These are phyloP conservation scores for Ustilago nuda DNA, from an alignment of 1,284 basidiomycete species.

Conservation along the genomic window DNA sequence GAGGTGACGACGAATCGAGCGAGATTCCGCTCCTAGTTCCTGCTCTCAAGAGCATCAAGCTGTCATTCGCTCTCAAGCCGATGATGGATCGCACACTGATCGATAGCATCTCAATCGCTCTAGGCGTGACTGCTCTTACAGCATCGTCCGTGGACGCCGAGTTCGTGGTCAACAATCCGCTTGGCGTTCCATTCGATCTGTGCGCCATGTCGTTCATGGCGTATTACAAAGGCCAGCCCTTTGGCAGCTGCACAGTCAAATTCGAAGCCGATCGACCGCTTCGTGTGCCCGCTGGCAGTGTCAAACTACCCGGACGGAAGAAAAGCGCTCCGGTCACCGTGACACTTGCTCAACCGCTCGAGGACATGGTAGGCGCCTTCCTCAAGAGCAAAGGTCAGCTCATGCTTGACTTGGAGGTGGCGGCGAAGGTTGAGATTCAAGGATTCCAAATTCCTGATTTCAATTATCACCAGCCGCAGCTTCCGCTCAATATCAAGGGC, in stretches of 20 bases:
- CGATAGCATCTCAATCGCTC: slow-evolving; percentile 55
- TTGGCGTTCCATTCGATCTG: slow-evolving; percentile 56
- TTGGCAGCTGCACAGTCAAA: slow-evolving; percentile 48
- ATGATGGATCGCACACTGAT: slow-evolving; percentile 57
- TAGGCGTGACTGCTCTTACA: slow-evolving; percentile 57
- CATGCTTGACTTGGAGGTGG: slow-evolving; percentile 56
- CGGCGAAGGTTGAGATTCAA: slow-evolving; percentile 50
- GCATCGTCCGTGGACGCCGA: slow-evolving; percentile 50
- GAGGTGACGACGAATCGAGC: slow-evolving; percentile 56
- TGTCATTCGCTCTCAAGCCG: slow-evolving; percentile 55
- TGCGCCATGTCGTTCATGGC: slow-evolving; percentile 54
- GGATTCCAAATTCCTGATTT: slow-evolving; percentile 57
- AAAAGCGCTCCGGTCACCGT: slow-evolving; percentile 42
- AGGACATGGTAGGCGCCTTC: slow-evolving; percentile 54
- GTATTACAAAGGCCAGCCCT: slow-evolving; percentile 50
- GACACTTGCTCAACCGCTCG: slow-evolving; percentile 52
- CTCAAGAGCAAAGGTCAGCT: slow-evolving; percentile 54
- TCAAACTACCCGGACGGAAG: slow-evolving; percentile 37
- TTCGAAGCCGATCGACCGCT: slow-evolving; percentile 33
- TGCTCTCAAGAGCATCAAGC: slow-evolving; percentile 45
- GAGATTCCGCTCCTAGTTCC: slow-evolving; percentile 43
- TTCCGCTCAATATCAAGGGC: slow-evolving; percentile 56
- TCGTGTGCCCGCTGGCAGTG: slow-evolving; percentile 44
- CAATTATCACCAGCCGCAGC: slow-evolving; percentile 50
- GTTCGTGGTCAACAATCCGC: slow-evolving; percentile 59